Conservation (phyloP, 768 basidiomycete species). For the Lentinula sp. region DNA sequence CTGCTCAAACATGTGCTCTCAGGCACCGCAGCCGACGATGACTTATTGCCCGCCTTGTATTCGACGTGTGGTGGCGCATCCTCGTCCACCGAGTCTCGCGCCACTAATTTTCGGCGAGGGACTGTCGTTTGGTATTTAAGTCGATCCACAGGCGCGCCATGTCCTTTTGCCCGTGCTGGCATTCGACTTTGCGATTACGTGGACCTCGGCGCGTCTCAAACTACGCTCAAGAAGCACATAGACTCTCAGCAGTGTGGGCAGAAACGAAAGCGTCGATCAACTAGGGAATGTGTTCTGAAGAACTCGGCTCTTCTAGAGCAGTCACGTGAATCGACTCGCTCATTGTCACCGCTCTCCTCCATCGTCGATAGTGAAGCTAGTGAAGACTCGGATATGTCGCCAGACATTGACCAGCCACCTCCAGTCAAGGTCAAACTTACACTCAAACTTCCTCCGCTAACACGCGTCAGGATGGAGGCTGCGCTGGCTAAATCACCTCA, state of each 20-base stretch:
- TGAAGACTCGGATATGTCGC: slow-evolving; percentile 24
- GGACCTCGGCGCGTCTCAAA: slow-evolving; percentile 38
- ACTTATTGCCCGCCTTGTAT: slow-evolving; percentile 64
- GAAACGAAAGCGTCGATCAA: slow-evolving; percentile 28
- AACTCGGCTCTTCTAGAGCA: slow-evolving; percentile 10
- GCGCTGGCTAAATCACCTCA: background rate
- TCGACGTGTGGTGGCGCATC: slow-evolving; percentile 64
- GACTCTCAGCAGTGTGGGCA: slow-evolving; percentile 25
- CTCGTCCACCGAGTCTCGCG: slow-evolving; percentile 19
- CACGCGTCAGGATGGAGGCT: background rate
- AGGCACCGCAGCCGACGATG: slow-evolving; percentile 67
- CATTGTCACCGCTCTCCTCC: background rate
- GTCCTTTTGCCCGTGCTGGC: slow-evolving; percentile 71
- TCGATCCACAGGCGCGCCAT: slow-evolving; percentile 66
- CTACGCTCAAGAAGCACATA: slow-evolving; percentile 19
- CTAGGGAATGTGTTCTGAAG: slow-evolving; percentile 18
- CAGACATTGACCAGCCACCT: slow-evolving; percentile 32
- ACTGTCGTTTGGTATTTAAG: slow-evolving; percentile 81
- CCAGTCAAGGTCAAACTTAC: slow-evolving; percentile 70
- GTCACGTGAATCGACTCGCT: background rate
- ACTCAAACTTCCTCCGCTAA: slow-evolving; percentile 36
- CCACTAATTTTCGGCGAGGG: slow-evolving; percentile 72
- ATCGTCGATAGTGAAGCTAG: background rate
- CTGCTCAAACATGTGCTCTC: slow-evolving; percentile 68
- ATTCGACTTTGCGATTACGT: slow-evolving; percentile 66